A percentile compares a stretch with the other conserved stretches of the same genome.
Conservation (phyloP, 2,329 filamentous ascomycete genomes). For the Fusarium heterosporum region DNA sequence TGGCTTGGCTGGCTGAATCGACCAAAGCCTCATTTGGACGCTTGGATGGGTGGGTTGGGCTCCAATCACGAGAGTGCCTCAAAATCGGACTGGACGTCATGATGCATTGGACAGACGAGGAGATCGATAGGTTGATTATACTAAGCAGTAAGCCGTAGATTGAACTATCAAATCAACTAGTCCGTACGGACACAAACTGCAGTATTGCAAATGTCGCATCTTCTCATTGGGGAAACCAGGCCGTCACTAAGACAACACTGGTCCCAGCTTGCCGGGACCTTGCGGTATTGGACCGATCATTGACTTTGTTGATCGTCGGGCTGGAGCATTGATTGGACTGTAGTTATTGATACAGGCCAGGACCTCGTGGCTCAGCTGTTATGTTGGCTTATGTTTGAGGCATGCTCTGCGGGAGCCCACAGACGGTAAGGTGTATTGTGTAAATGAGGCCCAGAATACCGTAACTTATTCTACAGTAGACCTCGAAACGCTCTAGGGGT, state of each 20-base stretch:
- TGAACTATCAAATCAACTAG: not conserved
- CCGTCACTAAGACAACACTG: conserved; percentile 17
- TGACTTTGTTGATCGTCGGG: not conserved
- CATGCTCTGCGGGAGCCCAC: conserved; percentile 20
- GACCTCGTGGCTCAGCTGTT: conserved; percentile 12
- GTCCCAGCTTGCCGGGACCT: conserved; percentile 25
- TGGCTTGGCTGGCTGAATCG: conserved; percentile 27
- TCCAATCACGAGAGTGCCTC: conserved; percentile 32
- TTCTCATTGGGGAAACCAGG: conserved; percentile 13
- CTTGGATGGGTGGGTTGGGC: conserved; percentile 30
- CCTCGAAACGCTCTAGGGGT: conserved; percentile 6
- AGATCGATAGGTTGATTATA: not conserved
- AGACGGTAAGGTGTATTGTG: not conserved
- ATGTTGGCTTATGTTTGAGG: conserved; percentile 21
- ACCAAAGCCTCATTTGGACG: not conserved
- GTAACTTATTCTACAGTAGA: not conserved
- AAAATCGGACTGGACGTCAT: conserved; percentile 2
- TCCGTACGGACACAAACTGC: not conserved
- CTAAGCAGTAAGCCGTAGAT: not conserved
- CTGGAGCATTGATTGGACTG: conserved; percentile 9
- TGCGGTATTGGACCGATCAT: conserved; percentile 13
- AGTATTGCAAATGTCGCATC: not conserved
- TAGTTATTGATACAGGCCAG: not conserved
- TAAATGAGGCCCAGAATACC: conserved; percentile 36
- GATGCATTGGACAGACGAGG: conserved; percentile 1